Evolutionary conservation across 176 grass and related monocot genomes (phyloP).

Genomic region (Cocos nucifera): DNA sequence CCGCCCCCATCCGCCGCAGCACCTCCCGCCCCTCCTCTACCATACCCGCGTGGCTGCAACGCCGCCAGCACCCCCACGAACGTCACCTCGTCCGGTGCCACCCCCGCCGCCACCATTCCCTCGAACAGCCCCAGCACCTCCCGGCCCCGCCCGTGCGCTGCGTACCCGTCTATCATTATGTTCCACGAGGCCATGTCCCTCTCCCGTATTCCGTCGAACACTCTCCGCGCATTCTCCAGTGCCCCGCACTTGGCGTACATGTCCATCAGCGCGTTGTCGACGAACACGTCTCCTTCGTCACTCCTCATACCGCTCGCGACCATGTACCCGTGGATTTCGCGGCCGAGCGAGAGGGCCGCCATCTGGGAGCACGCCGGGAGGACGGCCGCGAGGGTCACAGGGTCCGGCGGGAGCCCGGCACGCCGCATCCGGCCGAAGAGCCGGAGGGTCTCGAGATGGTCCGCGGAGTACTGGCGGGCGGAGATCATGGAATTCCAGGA

Average conservation of each 20-base stretch:
- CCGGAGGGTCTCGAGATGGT: constrained; percentile 25
- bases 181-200: constrained; percentile 56
- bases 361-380: constrained; percentile 45
- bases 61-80: constrained; percentile 38
- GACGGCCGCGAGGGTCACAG: constrained; percentile 37
- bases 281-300: constrained; percentile 18
- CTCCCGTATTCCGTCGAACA: constrained; percentile 31
- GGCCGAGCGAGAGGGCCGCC: constrained; percentile 36
- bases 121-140: constrained; percentile 38
- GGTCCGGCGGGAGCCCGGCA: constrained; percentile 14
- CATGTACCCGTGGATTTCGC: constrained; percentile 42
- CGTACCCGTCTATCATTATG: constrained; percentile 66
- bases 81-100: constrained; percentile 43
- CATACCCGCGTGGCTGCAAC: constrained; percentile 55
- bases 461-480: constrained; percentile 41
- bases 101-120: constrained; percentile 29
- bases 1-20: constrained; percentile 36
- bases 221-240: constrained; percentile 30
- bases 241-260: constrained; percentile 59
- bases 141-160: constrained; percentile 39
- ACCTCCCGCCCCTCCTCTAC: constrained; percentile 34
- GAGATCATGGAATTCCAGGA: constrained; percentile 77
- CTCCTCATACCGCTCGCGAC: constrained; percentile 31
- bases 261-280: constrained; percentile 42
- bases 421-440: constrained; percentile 38